Evolutionary conservation across 2,329 filamentous ascomycete genomes (phyloP), one percentile per base, ranked within the genome.

Genomic region (Aspergillus jensenii): DNA sequence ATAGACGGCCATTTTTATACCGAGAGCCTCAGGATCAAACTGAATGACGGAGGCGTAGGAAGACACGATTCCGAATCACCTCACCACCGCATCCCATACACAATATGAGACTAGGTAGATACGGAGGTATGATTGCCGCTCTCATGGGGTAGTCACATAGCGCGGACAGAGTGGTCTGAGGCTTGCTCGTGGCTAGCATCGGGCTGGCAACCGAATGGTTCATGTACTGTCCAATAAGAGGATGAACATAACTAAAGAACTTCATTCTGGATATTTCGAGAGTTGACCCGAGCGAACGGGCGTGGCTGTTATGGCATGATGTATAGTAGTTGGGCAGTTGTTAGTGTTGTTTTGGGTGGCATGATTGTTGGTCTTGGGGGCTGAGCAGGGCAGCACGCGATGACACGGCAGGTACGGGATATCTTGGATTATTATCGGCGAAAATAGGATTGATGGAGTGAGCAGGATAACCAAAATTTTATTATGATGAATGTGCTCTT

Each of bases 41-140:
- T 37, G 35, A 37, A n/a, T n/a, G 35, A 37, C 15, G 5, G 35
- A 37, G 41, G 14, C 15, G 7, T 21, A 35, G 53, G 39, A 55
- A 55, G n/a, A 14, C 25, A 37, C 14, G 39, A 49, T 49, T 55
- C 53, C 53, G 53, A 55, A 37, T 55, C 53, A 50, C 53, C 37
- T 55, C 53, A 55, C 33, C 50, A 12, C 27, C 25, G 8, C 25
- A 27, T 4, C 27, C 21, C 15, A 37, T 37, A 37, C 12, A 37
- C 4, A n/a, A 6, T 14, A 37, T 37, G 35, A 37, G 40, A 21
- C 3, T 25, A 12, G n/a, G 9, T 31, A 35, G 17, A 21, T 35
- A 15, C n/a, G 2, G n/a, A 40, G n/a, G 40, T 9, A 43, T 41
- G 7, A n/a, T 31, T 43, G 49, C 49, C 49, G 37, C 39, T 41